Evolutionary conservation across 2,329 filamentous ascomycete genomes (phyloP), one percentile per base, ranked within the genome.

Genomic region (Colletotrichum sp.): DNA sequence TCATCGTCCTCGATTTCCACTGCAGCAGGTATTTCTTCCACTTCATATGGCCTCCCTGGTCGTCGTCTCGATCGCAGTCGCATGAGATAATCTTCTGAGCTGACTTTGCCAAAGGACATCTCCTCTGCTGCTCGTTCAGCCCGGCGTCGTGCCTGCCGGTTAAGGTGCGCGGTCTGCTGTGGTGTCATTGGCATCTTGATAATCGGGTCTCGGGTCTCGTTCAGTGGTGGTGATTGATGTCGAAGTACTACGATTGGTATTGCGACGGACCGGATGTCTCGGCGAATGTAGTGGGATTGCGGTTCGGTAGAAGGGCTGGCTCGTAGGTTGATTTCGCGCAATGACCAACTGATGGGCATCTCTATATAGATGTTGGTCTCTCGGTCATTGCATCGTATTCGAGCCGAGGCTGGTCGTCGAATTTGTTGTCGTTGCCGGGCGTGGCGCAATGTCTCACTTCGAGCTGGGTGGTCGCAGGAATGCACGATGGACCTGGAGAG

Each of bases 51-150:
- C 34, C 70, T 63, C 18, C 62, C 49, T 7, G 74, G 74, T 8
- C 74, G 74, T 10, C 74, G 57, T 36, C 69, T 76, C 32, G 74
- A 64, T 8, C 74, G 57, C 13, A 76, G 34, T 30, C 34, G 32
- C 34, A 36, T 73, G 30, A 76, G 59, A 7, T 76, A 76, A 2
- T 76, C 74, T 24, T 76, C 74, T 9, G 74, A 76, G 49, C 34
- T 73, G 49, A 76, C 70, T 13, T 65, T 32, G 21, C 65, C 57
- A 15, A 74, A 76, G 6, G 70, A 69, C 70, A 76, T 73, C n/a
- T 73, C 71, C 39, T 65, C 70, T 5, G 74, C 74, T 44, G 74
- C 74, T 21, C 74, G 64, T 39, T 76, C 74, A 65, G 74, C 74
- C 13, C 74, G 49, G 21, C 74, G 74, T 44, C 44, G 62, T 15